Conservation (phyloP, 148 eudicot species). For the Fagopyrum homotropicum region DNA sequence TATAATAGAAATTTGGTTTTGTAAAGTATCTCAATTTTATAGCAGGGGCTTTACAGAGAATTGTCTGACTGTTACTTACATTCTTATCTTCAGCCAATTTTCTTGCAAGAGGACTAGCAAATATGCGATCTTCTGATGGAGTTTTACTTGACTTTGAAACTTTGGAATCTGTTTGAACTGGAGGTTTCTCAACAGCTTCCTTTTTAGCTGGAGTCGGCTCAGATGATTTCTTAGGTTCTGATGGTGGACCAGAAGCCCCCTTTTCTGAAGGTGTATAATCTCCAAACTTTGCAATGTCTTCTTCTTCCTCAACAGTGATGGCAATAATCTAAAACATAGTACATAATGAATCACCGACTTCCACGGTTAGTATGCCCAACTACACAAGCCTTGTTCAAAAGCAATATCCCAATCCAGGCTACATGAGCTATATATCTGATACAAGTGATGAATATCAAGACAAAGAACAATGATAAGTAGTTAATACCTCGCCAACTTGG, state of each 20-base stretch:
- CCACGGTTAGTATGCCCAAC: neutral
- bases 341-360: neutral
- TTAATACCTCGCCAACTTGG: conserved; percentile 86
- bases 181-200: conserved; percentile 41
- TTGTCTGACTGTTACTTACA: conserved; percentile 26
- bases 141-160: conserved; percentile 36
- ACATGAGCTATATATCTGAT: neutral
- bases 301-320: conserved; percentile 90
- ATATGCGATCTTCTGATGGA: conserved; percentile 66
- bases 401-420: neutral
- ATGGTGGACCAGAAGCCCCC: conserved; percentile 26
- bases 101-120: conserved; percentile 96
- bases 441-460: neutral
- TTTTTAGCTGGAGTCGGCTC: conserved; percentile 52
- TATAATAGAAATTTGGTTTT: neutral
- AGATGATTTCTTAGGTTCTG: conserved; percentile 48
- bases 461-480: neutral
- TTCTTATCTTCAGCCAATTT: conserved; percentile 91
- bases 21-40: neutral
- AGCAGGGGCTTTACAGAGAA: neutral
- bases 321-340: conserved; percentile 59
- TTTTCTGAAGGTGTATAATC: conserved; percentile 65
- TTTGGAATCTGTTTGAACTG: conserved; percentile 39
- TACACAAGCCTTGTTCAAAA: neutral
- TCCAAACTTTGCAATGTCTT: conserved; percentile 68